Conservation (phyloP, 2,329 filamentous ascomycete species). For the Aspergillus awamori region DNA sequence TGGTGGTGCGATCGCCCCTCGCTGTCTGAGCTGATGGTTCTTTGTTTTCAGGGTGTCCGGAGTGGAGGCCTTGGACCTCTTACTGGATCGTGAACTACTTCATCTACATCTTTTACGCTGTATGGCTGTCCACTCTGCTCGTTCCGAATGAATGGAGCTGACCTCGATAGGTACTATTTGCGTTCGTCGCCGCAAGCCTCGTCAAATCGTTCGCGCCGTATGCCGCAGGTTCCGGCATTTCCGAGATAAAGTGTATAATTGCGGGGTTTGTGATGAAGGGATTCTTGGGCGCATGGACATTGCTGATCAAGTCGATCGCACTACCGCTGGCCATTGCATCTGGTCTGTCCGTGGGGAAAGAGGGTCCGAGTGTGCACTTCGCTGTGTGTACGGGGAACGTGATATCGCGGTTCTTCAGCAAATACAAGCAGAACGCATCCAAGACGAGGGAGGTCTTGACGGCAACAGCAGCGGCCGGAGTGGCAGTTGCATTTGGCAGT, state of each 20-base stretch:
- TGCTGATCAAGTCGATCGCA: conserved; percentile 91
- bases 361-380: conserved; percentile 98
- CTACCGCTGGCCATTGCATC: conserved; percentile 91
- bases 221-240: conserved; percentile 93
- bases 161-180: conserved; percentile 67
- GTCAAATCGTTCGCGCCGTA: conserved; percentile 94
- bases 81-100: conserved; percentile 80
- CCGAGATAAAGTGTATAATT: conserved; percentile 99
- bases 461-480: conserved; percentile 90
- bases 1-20: not conserved
- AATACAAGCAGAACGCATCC: conserved; percentile 87
- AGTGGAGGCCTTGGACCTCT: conserved; percentile 88
- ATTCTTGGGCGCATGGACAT: conserved; percentile 87
- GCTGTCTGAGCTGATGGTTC: conserved; percentile 8
- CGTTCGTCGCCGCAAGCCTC: conserved; percentile 77
- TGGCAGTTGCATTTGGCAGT: conserved; percentile 95
- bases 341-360: conserved; percentile 91
- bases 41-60: conserved; percentile 65
- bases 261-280: conserved; percentile 99
- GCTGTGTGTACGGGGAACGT: conserved; percentile 97
- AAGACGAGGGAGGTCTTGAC: conserved; percentile 95
- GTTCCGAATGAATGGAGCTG: not conserved
- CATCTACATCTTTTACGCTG: conserved; percentile 83
- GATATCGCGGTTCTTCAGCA: conserved; percentile 87
- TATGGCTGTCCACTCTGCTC: conserved; percentile 43